Percentiles rank a stretch among this genome's conserved stretches.
Evolutionary conservation across 306 rosid species (phyloP).

Genomic region (Prunus fruticosa): DNA sequence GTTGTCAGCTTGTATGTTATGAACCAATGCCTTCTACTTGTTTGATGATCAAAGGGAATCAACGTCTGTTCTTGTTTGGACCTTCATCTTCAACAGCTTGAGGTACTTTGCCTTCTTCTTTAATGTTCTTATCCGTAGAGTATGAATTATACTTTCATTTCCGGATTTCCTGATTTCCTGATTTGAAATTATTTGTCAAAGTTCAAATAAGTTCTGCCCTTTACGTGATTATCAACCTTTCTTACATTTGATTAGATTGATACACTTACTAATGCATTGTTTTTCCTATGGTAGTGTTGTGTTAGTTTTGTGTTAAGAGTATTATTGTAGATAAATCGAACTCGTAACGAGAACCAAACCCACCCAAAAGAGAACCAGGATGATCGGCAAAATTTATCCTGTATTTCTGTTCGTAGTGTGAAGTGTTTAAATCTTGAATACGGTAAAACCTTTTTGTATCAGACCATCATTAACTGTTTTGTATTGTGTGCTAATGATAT

Average conservation of each 20-base stretch:
- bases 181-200: conserved; percentile 11
- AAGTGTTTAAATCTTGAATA: background rate
- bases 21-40: background rate
- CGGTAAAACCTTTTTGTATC: background rate
- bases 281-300: background rate
- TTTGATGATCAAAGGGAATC: background rate
- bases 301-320: background rate
- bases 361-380: background rate
- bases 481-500: conserved; percentile 13
- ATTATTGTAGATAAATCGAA: background rate
- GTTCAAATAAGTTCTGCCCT: background rate
- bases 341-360: background rate
- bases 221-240: background rate
- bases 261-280: background rate
- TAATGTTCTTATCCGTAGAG: background rate
- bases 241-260: background rate
- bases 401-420: background rate
- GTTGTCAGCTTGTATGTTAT: background rate
- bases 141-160: background rate
- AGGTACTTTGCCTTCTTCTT: conserved; percentile 15
- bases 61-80: background rate
- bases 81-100: conserved; percentile 1
- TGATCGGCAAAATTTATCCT: background rate
- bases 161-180: conserved; percentile 13
- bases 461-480: background rate